Conservation (phyloP, 23 red algal genomes). For the Agarophyton chilense region DNA sequence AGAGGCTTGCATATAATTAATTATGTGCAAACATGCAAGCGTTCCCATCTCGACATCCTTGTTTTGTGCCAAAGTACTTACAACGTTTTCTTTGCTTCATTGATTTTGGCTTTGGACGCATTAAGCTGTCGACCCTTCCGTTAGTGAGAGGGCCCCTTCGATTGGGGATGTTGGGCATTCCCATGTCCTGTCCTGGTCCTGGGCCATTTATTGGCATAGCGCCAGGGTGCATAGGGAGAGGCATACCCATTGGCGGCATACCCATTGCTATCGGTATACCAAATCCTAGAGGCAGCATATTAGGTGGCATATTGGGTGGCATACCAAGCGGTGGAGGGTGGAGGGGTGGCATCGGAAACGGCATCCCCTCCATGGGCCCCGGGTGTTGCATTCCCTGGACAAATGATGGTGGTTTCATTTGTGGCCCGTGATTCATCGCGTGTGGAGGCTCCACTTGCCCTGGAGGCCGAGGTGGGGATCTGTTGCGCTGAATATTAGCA, state of each 20-base stretch:
- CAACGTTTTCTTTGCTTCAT: constrained; percentile 63
- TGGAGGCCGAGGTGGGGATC: constrained; percentile 8
- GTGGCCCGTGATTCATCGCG: constrained; percentile 4
- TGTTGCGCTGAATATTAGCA: background rate
- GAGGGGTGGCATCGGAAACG: constrained; percentile 51
- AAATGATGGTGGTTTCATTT: constrained; percentile 40
- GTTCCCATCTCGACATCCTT: constrained; percentile 63
- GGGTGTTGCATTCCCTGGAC: constrained; percentile 13
- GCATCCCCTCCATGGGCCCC: constrained; percentile 56
- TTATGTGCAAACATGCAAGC: constrained; percentile 74
- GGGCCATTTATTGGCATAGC: constrained; percentile 25
- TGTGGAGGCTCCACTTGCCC: constrained; percentile 32
- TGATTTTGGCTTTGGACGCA: constrained; percentile 48
- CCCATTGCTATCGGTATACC: constrained; percentile 17
- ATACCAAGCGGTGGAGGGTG: constrained; percentile 46
- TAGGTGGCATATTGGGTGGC: constrained; percentile 39
- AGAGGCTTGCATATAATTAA: background rate
- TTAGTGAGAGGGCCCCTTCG: background rate
- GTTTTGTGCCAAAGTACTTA: constrained; percentile 73
- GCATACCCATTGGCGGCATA: constrained; percentile 62
- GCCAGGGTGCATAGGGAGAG: constrained; percentile 40
- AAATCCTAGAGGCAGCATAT: constrained; percentile 53
- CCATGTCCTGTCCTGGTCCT: constrained; percentile 36
- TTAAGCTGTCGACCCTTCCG: constrained; percentile 44
- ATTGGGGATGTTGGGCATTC: background rate